Evolutionary conservation across 306 rosid genomes (phyloP), one percentile per base, ranked within the genome.

Genomic region (Glycyrrhiza uralensis): DNA sequence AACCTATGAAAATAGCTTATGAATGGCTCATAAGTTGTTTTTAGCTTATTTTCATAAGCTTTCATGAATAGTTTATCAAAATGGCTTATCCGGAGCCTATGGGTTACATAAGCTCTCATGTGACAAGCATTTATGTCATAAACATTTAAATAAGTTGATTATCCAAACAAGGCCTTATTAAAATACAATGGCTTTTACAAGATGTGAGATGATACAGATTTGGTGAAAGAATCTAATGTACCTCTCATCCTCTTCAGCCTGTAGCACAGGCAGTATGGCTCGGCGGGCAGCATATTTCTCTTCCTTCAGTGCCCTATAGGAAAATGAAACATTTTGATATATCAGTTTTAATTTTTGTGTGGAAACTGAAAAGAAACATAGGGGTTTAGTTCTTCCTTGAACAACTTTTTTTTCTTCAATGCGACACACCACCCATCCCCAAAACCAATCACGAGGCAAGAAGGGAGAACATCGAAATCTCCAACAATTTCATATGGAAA

Each of bases 181-280:
- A n/a, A n/a, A n/a, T n/a, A n/a, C 24, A 20, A n/a, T 8, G 9
- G 60, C 2, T 13, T 41, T 18, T 38, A 62, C 2, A 13, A 38
- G 38, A 15, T 42, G 41, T 28, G 13, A 2, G 68, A 30, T 8
- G 6, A 64, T 75, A 39, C 44, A 66, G 45, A 65, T 29, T 47
- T 6, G 17, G 26, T 42, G 30, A 58, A 47, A 33, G 59, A 10
- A 20, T 19, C n/a, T 15, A 14, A 38, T 55, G 41, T 81, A 95
- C 99, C 99, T 92, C 78, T 95, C 97, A 50, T 95, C 99, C 78
- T 95, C 99, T 79, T 95, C 99, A 30, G 99, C 99, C 82, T 95
- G 99, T 59, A 95, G 87, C 62, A 95, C 84, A 3, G 97, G 99
- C 56, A 92, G 81, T 71, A 95, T 88, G 9, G 99, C 91, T 56